Percentiles rank a stretch among this genome's conserved stretches.
Evolutionary conservation across 495 filamentous ascomycete genomes (phyloP).

Genomic region (Durotheca rogersii): DNA sequence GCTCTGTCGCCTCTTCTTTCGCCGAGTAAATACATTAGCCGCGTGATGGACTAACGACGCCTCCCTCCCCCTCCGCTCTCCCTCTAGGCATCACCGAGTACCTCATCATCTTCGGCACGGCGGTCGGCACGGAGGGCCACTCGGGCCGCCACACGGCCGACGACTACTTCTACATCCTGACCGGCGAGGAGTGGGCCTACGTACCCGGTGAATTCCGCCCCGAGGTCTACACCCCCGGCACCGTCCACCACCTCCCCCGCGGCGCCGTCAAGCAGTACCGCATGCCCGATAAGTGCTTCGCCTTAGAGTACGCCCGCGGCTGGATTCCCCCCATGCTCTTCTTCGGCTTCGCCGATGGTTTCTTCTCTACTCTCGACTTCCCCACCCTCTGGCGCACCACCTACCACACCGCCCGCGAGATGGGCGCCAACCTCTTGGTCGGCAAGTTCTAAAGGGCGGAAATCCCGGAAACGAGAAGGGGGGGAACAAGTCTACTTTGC

Average conservation of each 20-base stretch:
- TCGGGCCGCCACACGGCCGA: conserved; percentile 83
- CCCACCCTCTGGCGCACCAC: conserved; percentile 75
- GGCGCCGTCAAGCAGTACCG: conserved; percentile 83
- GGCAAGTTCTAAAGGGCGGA: conserved; percentile 62
- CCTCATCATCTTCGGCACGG: conserved; percentile 78
- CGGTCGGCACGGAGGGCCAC: conserved; percentile 87
- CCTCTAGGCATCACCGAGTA: conserved; percentile 66
- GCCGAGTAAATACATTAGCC: no score
- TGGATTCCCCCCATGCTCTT: conserved; percentile 90
- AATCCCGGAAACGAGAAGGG: background rate
- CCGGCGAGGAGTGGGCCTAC: conserved; percentile 71
- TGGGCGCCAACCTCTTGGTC: conserved; percentile 66
- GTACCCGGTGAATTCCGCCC: conserved; percentile 67
- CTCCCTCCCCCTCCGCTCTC: no score
- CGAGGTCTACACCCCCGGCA: conserved; percentile 73
- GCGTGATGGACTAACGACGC: no score
- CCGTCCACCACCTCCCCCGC: conserved; percentile 73
- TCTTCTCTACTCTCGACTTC: conserved; percentile 74
- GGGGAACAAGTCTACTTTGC: no score
- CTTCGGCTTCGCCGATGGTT: conserved; percentile 80
- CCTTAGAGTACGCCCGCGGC: conserved; percentile 83
- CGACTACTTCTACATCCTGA: conserved; percentile 90
- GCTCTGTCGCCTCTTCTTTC: no score
- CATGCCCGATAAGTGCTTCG: conserved; percentile 78
- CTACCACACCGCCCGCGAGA: conserved; percentile 68